Conservation (phyloP, 1,284 basidiomycete genomes). For the Irpex sp. region DNA sequence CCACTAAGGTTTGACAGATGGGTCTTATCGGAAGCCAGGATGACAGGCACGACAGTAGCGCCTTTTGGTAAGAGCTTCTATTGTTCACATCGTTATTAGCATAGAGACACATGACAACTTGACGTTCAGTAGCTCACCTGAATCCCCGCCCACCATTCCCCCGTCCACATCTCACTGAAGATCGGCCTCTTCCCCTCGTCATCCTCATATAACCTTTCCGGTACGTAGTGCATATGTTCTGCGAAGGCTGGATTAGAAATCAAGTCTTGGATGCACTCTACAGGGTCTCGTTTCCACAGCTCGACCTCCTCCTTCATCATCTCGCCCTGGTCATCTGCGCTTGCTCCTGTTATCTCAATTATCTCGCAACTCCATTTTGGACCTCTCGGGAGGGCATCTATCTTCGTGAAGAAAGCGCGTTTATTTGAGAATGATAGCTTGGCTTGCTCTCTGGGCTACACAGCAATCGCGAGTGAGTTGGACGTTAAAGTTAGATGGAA, state of each 20-base stretch:
- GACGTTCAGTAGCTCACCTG: too few relatives aligned
- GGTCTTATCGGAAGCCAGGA: too few relatives aligned
- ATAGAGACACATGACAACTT: too few relatives aligned
- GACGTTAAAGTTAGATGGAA: too few relatives aligned
- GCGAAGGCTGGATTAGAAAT: constrained; percentile 30
- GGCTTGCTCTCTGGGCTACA: too few relatives aligned
- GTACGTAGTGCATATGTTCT: constrained; percentile 27
- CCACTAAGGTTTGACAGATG: too few relatives aligned
- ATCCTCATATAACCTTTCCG: constrained; percentile 29
- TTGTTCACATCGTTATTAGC: too few relatives aligned
- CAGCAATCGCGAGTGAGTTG: too few relatives aligned
- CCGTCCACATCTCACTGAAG: constrained; percentile 39
- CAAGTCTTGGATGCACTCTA: constrained; percentile 30
- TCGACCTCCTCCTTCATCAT: constrained; percentile 18
- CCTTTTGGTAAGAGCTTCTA: too few relatives aligned
- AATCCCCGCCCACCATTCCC: constrained; percentile 37
- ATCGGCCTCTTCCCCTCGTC: constrained; percentile 17
- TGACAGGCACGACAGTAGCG: too few relatives aligned
- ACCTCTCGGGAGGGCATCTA: constrained; percentile 28
- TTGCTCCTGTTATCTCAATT: constrained; percentile 18
- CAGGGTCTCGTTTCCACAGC: constrained; percentile 27
- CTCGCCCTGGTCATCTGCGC: constrained; percentile 13
- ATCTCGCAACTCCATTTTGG: constrained; percentile 20
- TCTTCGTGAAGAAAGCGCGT: constrained; percentile 21
- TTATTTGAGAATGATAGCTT: constrained; percentile 20